phyloP scores from a whole-genome alignment of 441 rosid species.

The Euphorbia corollata region DNA sequence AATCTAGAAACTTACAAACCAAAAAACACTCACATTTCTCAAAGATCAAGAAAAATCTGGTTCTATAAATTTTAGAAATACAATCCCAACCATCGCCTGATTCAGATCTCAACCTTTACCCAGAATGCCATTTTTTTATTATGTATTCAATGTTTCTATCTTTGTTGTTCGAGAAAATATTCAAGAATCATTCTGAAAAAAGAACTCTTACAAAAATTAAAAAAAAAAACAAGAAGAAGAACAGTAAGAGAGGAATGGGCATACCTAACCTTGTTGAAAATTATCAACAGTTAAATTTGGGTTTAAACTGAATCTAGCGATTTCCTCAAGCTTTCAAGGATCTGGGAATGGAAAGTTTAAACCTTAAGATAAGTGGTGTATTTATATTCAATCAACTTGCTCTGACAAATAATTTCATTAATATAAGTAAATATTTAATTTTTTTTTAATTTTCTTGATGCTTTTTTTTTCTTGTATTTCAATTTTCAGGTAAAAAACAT shows the following conservation, averaged over 20 bases:
- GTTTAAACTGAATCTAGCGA: not conserved
- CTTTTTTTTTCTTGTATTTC: too few species aligned
- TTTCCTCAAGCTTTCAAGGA: not conserved
- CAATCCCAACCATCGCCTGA: not conserved
- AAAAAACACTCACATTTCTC: not conserved
- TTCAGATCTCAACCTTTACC: constrained; percentile 3
- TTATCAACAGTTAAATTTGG: not conserved
- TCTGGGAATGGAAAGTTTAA: not conserved
- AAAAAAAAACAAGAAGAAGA: not conserved
- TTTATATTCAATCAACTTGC: not conserved
- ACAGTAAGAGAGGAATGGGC: not conserved
- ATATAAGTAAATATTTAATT: not conserved
- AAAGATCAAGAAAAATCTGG: constrained; percentile 3
- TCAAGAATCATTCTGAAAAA: too few species aligned
- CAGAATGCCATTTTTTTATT: not conserved
- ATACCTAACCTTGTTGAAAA: constrained; percentile 21
- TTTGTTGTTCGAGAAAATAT: not conserved
- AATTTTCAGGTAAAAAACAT: too few species aligned
- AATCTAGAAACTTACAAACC: not conserved
- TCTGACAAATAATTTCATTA: not conserved
- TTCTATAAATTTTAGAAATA: not conserved
- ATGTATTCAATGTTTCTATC: not conserved
- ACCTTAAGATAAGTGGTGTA: not conserved
- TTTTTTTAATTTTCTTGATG: too few species aligned
- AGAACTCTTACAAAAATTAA: too few species aligned